Percentiles rank a stretch among this genome's conserved stretches.
These are phyloP conservation scores for Candida wancherniae DNA, from an alignment of 805 yeast genomes.

Conservation along the genomic window DNA sequence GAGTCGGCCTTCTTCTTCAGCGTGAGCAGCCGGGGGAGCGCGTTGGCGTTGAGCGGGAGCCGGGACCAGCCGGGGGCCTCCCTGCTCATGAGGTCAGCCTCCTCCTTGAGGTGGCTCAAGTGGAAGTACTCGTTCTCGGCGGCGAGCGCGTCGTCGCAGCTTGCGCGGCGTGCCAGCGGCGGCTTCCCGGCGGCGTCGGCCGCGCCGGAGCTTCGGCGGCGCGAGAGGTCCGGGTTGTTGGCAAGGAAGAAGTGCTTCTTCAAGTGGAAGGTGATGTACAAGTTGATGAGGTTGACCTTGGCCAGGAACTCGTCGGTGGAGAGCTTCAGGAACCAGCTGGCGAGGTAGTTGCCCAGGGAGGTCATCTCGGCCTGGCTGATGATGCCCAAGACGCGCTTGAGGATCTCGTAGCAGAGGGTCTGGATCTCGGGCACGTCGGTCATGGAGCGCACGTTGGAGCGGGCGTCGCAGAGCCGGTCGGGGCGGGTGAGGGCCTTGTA, in stretches of 20 bases:
- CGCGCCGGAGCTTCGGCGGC: slow-evolving; percentile 7
- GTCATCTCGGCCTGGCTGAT: slow-evolving; percentile 46
- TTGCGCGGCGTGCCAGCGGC: slow-evolving; percentile 1
- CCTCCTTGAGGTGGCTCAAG: slow-evolving; percentile 14
- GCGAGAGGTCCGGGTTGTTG: slow-evolving; percentile 19
- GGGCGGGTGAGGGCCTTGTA: slow-evolving; percentile 37
- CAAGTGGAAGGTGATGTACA: slow-evolving; percentile 75
- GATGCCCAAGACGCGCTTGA: slow-evolving; percentile 66
- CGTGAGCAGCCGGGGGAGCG: slow-evolving; percentile 3
- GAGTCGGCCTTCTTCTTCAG: slow-evolving; percentile 13
- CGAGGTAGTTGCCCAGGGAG: slow-evolving; percentile 37
- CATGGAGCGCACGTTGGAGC: slow-evolving; percentile 17
- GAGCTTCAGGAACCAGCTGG: slow-evolving; percentile 52
- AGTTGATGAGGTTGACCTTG: slow-evolving; percentile 64
- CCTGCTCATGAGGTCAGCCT: slow-evolving; percentile 7
- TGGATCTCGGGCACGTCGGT: slow-evolving; percentile 49
- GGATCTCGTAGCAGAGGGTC: slow-evolving; percentile 58
- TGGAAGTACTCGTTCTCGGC: slow-evolving; percentile 11
- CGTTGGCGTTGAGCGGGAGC: slow-evolving; percentile 3
- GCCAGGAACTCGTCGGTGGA: slow-evolving; percentile 39
- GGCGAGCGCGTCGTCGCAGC: slow-evolving; percentile 2
- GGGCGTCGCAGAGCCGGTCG: not conserved
- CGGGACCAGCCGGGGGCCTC: slow-evolving; percentile 11
- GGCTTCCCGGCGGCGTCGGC: not conserved
- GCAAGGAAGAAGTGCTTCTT: slow-evolving; percentile 45